phyloP scores from a whole-genome alignment of 2,329 filamentous ascomycete species.

The Colletotrichum scovillei region DNA sequence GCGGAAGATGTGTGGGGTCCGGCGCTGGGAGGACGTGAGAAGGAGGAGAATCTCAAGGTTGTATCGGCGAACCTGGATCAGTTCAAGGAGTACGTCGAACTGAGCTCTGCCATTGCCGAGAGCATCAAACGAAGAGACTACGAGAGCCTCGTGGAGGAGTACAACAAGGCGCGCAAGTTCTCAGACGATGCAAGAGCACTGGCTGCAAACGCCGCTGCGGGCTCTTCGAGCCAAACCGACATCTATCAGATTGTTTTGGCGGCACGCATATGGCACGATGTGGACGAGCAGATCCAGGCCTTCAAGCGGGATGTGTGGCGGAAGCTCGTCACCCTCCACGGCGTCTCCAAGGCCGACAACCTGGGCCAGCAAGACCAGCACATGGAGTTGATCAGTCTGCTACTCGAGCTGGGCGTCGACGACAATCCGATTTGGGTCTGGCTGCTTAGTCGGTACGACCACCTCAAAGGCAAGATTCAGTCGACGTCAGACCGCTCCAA shows the following conservation, averaged over 20 bases:
- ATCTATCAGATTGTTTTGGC: constrained; percentile 89
- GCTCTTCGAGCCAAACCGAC: constrained; percentile 78
- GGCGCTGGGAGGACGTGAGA: constrained; percentile 88
- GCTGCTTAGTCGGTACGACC: constrained; percentile 89
- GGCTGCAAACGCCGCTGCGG: constrained; percentile 65
- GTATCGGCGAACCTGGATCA: constrained; percentile 81
- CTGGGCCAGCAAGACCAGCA: constrained; percentile 78
- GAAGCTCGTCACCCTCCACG: constrained; percentile 77
- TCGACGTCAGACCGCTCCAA: constrained; percentile 85
- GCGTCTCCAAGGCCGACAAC: constrained; percentile 61
- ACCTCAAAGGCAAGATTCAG: constrained; percentile 87
- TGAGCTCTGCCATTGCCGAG: constrained; percentile 81
- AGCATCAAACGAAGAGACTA: constrained; percentile 93
- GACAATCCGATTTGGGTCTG: constrained; percentile 98
- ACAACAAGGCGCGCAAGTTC: constrained; percentile 83
- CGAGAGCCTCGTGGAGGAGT: constrained; percentile 87
- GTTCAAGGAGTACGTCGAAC: constrained; percentile 84
- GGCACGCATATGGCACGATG: constrained; percentile 94
- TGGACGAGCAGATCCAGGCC: constrained; percentile 84
- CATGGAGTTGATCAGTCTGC: constrained; percentile 88
- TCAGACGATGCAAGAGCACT: constrained; percentile 80
- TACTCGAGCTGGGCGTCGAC: constrained; percentile 93
- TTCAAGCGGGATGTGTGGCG: constrained; percentile 95
- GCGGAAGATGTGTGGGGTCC: constrained; percentile 98
- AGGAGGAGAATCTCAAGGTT: constrained; percentile 86